Percentiles rank a stretch among this genome's conserved stretches.
Evolutionary conservation across 2,329 filamentous ascomycete species (phyloP).

Genomic region (Xylariaceae sp.): DNA sequence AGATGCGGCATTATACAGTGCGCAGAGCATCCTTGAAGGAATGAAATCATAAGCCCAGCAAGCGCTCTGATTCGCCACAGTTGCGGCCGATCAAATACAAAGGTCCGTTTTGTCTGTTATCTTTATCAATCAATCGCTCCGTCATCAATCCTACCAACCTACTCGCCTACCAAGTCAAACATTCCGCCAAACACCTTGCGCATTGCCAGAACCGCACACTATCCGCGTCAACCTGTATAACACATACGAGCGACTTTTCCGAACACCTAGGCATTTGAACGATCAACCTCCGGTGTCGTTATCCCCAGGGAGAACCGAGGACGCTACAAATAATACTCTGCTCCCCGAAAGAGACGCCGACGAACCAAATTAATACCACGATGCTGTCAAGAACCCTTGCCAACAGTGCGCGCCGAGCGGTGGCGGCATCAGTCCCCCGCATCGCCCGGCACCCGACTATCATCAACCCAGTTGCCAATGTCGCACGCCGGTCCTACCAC

Average conservation of each 20-base stretch:
- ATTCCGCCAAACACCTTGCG: neutral
- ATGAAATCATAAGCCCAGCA: neutral
- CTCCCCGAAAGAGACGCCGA: neutral
- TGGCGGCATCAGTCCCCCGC: conserved; percentile 40
- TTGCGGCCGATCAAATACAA: neutral
- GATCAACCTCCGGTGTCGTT: neutral
- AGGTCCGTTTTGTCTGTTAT: neutral
- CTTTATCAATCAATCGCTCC: neutral
- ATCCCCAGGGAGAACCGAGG: neutral
- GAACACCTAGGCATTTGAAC: neutral
- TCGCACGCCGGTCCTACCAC: conserved; percentile 46
- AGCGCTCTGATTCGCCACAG: neutral
- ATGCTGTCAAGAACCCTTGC: conserved; percentile 47
- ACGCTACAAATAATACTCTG: neutral
- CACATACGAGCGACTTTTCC: conserved; percentile 4
- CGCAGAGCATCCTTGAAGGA: too few species aligned
- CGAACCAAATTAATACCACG: conserved; percentile 21
- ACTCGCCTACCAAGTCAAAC: neutral
- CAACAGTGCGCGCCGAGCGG: conserved; percentile 39
- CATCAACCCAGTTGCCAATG: conserved; percentile 38
- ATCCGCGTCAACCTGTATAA: neutral
- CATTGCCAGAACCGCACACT: neutral
- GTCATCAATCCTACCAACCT: conserved; percentile 1
- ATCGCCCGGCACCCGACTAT: conserved; percentile 40
- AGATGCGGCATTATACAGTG: too few species aligned